Evolutionary conservation across 2,329 filamentous ascomycete genomes (phyloP).

Genomic region (Rhinocladiella similis): DNA sequence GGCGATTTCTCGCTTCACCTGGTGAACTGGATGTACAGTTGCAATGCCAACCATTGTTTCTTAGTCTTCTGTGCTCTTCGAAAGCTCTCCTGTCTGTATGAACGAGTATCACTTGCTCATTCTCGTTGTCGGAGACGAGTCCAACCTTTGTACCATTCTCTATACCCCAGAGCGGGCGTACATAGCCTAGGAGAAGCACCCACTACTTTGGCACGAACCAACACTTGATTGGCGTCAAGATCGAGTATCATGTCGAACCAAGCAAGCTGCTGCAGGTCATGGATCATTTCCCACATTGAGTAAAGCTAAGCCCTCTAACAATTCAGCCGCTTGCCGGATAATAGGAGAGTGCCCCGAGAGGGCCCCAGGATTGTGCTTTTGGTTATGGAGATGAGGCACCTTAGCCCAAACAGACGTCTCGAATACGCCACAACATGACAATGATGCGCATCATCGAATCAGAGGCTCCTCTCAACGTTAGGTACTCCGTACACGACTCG

Average conservation of each 20-base stretch:
- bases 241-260: too few relatives aligned
- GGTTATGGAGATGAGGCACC: neutral
- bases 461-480: too few relatives aligned
- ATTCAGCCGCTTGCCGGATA: conserved; percentile 15
- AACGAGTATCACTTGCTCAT: neutral
- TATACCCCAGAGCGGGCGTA: too few relatives aligned
- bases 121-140: neutral
- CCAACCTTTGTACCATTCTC: too few relatives aligned
- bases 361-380: neutral
- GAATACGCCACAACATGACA: too few relatives aligned
- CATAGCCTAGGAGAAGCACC: too few relatives aligned
- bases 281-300: conserved; percentile 1
- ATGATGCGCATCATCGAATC: too few relatives aligned
- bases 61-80: neutral
- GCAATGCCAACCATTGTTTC: conserved; percentile 7
- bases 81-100: neutral
- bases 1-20: conserved; percentile 39
- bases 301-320: neutral
- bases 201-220: too few relatives aligned
- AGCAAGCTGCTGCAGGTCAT: neutral
- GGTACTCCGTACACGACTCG: too few relatives aligned
- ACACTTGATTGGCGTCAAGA: too few relatives aligned
- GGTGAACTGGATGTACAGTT: conserved; percentile 2
- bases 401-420: conserved; percentile 1
- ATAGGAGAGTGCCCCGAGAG: conserved; percentile 14